phyloP scores from a whole-genome alignment of 129 eudicot genomes.

The sunflower (Helianthus annuus) region HanXRQr2.0-SUNRISE NC_035449.2:40074153-40074652 shows the following conservation, averaged over 20 bases:
- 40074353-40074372: slow-evolving; percentile 43
- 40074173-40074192: slow-evolving; percentile 73
- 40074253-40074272: slow-evolving; percentile 26
- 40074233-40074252: slow-evolving; percentile 35
- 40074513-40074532: slow-evolving; percentile 26
- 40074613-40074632: slow-evolving; percentile 19
- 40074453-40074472: slow-evolving; percentile 49
- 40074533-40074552: slow-evolving; percentile 42
- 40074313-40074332: slow-evolving; percentile 40
- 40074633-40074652: slow-evolving; percentile 29
- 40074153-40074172: slow-evolving; percentile 45
- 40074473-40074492: slow-evolving; percentile 24
- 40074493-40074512: slow-evolving; percentile 31
- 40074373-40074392: slow-evolving; percentile 16
- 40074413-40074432: slow-evolving; percentile 51
- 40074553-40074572: slow-evolving; percentile 29
- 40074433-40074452: slow-evolving; percentile 75
- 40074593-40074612: slow-evolving; percentile 19
- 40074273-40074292: slow-evolving; percentile 28
- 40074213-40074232: slow-evolving; percentile 66
- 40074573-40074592: slow-evolving; percentile 15
- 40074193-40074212: slow-evolving; percentile 82
- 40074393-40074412: slow-evolving; percentile 31
- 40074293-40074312: slow-evolving; percentile 32
- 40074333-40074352: slow-evolving; percentile 66